phyloP scores from a whole-genome alignment of 2,329 filamentous ascomycete genomes.

The Aspergillus uvarum region DNA sequence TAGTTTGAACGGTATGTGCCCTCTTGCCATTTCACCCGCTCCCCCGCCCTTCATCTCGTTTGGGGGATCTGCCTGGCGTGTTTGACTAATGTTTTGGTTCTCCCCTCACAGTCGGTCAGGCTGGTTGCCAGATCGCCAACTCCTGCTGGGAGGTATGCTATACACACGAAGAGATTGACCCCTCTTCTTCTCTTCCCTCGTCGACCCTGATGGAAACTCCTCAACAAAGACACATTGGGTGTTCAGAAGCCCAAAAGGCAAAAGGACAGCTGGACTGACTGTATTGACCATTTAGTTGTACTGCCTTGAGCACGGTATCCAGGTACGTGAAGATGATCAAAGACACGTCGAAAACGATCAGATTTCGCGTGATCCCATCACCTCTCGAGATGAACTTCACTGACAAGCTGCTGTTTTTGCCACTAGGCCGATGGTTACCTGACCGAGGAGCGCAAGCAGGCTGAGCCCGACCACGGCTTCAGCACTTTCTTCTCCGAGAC shows the following conservation, averaged over 20 bases:
- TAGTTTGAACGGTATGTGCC: constrained; percentile 86
- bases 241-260: constrained; percentile 5
- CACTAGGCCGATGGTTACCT: constrained; percentile 93
- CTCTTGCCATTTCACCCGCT: constrained; percentile 7
- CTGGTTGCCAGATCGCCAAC: constrained; percentile 99
- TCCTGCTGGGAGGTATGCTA: constrained; percentile 98
- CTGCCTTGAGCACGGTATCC: constrained; percentile 99
- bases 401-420: constrained; percentile 21
- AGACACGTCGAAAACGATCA: not conserved
- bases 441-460: constrained; percentile 94
- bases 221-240: not conserved
- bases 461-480: constrained; percentile 93
- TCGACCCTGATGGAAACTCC: not conserved
- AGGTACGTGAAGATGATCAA: constrained; percentile 62
- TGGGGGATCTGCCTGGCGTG: constrained; percentile 25
- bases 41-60: constrained; percentile 7
- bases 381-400: constrained; percentile 12
- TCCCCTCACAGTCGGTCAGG: constrained; percentile 80
- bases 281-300: constrained; percentile 69
- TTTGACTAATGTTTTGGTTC: constrained; percentile 23
- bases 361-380: not conserved
- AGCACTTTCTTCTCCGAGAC: constrained; percentile 99
- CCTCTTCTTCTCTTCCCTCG: constrained; percentile 5
- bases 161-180: not conserved
- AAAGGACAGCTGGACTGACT: constrained; percentile 31